Conservation (phyloP, 352 stramenopile species). For the Phytophthora europaea region DNA sequence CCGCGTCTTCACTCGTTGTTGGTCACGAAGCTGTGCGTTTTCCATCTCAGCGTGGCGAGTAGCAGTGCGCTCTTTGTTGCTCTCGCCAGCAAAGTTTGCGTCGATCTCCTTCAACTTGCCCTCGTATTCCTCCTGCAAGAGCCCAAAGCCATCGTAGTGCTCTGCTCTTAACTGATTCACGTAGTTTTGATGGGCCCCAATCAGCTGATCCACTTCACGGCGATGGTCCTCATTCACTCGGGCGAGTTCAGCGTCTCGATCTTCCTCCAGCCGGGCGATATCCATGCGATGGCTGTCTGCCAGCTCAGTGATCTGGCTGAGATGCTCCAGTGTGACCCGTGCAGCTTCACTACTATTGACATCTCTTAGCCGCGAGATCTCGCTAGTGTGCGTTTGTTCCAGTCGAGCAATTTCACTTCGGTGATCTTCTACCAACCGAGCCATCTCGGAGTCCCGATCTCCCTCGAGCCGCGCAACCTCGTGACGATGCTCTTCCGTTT, state of each 20-base stretch:
- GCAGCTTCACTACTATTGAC: constrained; percentile 1
- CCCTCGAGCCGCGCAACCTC: constrained; percentile 1
- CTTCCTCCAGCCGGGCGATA: background rate
- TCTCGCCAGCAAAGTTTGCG: constrained; percentile 6
- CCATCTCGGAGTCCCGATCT: background rate
- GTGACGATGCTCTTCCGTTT: constrained; percentile 4
- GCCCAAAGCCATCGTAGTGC: constrained; percentile 19
- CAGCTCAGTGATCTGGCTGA: constrained; percentile 1
- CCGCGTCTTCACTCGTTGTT: constrained; percentile 5
- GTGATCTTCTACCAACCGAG: background rate
- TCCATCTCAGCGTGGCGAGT: background rate
- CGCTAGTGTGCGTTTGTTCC: background rate
- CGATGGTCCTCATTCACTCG: constrained; percentile 6
- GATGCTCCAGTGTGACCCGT: constrained; percentile 1
- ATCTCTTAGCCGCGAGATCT: background rate
- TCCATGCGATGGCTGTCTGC: background rate
- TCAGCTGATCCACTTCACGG: constrained; percentile 15
- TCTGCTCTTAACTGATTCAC: constrained; percentile 12
- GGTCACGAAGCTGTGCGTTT: constrained; percentile 2
- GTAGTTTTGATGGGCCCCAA: constrained; percentile 14
- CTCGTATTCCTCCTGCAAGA: constrained; percentile 18
- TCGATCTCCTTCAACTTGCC: constrained; percentile 9
- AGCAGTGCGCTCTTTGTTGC: constrained; percentile 1
- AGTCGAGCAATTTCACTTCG: background rate
- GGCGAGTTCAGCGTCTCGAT: background rate